Evolutionary conservation across 371 early-diverging fungal species (phyloP).

Genomic region (Syncephalastrum racemosum): DNA sequence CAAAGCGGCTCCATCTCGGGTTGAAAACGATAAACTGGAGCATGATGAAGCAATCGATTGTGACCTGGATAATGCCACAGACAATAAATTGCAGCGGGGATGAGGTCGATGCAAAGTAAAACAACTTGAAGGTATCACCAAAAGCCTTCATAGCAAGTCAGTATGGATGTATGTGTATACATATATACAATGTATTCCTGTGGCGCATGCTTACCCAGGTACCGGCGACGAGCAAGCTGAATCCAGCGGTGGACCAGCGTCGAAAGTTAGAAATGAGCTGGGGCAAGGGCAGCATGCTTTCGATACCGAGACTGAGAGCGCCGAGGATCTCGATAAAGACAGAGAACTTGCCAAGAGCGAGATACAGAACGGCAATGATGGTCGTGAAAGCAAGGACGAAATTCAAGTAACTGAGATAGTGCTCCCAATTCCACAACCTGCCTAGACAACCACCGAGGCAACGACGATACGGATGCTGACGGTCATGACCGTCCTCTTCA

Average conservation of each 20-base stretch:
- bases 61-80: constrained; percentile 63
- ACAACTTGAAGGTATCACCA: constrained; percentile 68
- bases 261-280: constrained; percentile 55
- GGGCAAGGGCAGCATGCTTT: constrained; percentile 64
- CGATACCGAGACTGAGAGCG: constrained; percentile 51
- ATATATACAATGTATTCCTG: no score
- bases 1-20: neutral
- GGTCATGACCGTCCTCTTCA: constrained; percentile 7
- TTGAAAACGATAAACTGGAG: constrained; percentile 50
- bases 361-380: constrained; percentile 29
- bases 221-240: constrained; percentile 47
- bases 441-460: neutral
- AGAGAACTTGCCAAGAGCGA: constrained; percentile 32
- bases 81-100: constrained; percentile 65
- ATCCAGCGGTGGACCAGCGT: constrained; percentile 57
- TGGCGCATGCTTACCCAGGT: constrained; percentile 50
- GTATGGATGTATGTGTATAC: no score
- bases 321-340: constrained; percentile 43
- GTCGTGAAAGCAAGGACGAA: constrained; percentile 45
- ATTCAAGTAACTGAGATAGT: constrained; percentile 46
- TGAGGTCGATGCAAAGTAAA: constrained; percentile 53
- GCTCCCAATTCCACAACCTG: constrained; percentile 38
- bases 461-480: constrained; percentile 15
- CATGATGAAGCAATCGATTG: constrained; percentile 59
- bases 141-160: constrained; percentile 46